These are phyloP conservation scores for Lachnellula arida DNA, from an alignment of 2,329 filamentous ascomycete genomes.

Conservation along the genomic window DNA sequence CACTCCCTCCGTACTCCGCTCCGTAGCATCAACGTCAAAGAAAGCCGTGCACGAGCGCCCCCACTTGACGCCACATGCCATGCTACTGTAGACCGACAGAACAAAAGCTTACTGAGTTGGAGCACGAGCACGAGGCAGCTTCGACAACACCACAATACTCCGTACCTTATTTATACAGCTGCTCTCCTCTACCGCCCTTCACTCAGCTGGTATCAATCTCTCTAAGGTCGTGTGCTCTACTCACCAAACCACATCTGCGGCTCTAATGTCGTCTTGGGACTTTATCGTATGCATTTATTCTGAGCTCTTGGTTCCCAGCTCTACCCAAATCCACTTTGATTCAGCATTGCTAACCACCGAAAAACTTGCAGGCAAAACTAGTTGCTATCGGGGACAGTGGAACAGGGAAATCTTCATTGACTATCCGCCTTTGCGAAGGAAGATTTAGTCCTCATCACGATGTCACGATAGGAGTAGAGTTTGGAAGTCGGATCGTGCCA, in stretches of 20 bases:
- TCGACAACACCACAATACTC: no score
- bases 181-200: no score
- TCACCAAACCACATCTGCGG: constrained; percentile 1
- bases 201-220: no score
- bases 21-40: no score
- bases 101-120: no score
- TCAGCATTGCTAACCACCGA: neutral
- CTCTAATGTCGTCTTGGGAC: constrained; percentile 71
- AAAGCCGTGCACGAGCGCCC: no score
- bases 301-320: no score
- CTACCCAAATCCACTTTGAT: neutral
- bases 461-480: constrained; percentile 97
- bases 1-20: no score
- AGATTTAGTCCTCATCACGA: constrained; percentile 93
- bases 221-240: constrained; percentile 9
- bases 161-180: no score
- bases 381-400: constrained; percentile 96
- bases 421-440: constrained; percentile 92
- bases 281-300: constrained; percentile 56
- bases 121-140: no score
- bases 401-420: constrained; percentile 91
- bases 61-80: no score
- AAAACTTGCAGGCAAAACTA: constrained; percentile 65
- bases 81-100: no score
- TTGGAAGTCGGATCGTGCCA: constrained; percentile 86